These are phyloP conservation scores for Rubroboletus satanas DNA, from an alignment of 768 basidiomycete genomes.

Conservation along the genomic window DNA sequence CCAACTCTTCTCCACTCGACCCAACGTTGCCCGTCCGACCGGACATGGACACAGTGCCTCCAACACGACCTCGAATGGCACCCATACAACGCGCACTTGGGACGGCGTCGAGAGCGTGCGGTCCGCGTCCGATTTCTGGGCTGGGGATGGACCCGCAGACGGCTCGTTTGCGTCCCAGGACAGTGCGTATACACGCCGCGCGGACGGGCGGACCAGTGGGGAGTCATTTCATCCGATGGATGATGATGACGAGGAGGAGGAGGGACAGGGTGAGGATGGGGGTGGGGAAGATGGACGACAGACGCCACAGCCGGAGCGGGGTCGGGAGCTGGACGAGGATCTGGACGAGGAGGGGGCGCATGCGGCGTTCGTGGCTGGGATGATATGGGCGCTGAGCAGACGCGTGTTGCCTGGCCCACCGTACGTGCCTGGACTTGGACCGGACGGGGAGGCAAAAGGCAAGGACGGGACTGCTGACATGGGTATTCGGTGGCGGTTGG, in stretches of 20 bases:
- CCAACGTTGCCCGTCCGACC: not conserved
- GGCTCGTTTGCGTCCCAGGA: conserved; percentile 20
- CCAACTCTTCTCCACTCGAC: conserved; percentile 11
- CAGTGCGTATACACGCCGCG: conserved; percentile 9
- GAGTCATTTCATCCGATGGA: conserved; percentile 35
- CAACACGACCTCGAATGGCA: conserved; percentile 12
- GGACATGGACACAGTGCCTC: conserved; percentile 21
- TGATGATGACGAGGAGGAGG: conserved; percentile 23
- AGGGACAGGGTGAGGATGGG: not conserved
- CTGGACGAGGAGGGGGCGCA: conserved; percentile 76
- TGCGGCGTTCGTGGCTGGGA: conserved; percentile 81
- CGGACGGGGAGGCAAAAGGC: conserved; percentile 16
- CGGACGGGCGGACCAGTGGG: conserved; percentile 13
- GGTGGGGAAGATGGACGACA: conserved; percentile 15
- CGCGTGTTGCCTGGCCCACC: conserved; percentile 69
- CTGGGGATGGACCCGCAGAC: conserved; percentile 31
- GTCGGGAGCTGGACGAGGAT: conserved; percentile 29
- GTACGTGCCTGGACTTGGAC: conserved; percentile 50
- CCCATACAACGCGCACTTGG: conserved; percentile 5
- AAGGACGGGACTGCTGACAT: conserved; percentile 37
- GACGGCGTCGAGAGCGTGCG: conserved; percentile 45
- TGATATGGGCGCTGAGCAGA: conserved; percentile 79
- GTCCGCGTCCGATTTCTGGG: conserved; percentile 78
- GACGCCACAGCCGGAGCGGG: conserved; percentile 21
- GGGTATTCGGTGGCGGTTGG: conserved; percentile 66